These are phyloP conservation scores for Daldinia sp. DNA, from an alignment of 2,329 filamentous ascomycete species.

Conservation along the genomic window DNA sequence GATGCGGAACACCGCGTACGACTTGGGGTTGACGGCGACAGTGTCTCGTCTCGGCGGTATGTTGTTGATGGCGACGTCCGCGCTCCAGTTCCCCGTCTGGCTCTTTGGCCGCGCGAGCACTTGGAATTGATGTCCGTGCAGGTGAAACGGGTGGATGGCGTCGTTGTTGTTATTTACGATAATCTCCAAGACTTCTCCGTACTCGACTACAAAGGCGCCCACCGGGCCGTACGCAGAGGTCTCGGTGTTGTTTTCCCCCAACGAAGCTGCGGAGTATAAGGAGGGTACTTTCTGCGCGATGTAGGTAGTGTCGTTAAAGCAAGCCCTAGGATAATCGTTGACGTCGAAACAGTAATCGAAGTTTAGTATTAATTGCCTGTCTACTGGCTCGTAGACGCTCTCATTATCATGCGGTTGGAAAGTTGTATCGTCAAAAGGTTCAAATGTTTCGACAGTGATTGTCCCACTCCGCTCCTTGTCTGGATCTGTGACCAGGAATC, in stretches of 20 bases:
- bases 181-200: slow-evolving; percentile 55
- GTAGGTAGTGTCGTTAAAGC: slow-evolving; percentile 72
- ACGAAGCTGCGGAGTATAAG: slow-evolving; percentile 73
- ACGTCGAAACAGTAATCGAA: slow-evolving; percentile 67
- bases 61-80: slow-evolving; percentile 31
- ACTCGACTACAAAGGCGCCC: slow-evolving; percentile 52
- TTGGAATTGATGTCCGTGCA: slow-evolving; percentile 65
- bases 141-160: slow-evolving; percentile 60
- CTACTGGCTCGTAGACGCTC: slow-evolving; percentile 59
- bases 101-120: slow-evolving; percentile 54
- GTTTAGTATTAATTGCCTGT: slow-evolving; percentile 63
- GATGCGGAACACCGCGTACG: slow-evolving; percentile 61
- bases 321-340: slow-evolving; percentile 69
- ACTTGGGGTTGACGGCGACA: slow-evolving; percentile 50
- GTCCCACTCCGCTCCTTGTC: slow-evolving; percentile 40
- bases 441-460: slow-evolving; percentile 48
- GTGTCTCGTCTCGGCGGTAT: slow-evolving; percentile 34
- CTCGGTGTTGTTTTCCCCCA: slow-evolving; percentile 56
- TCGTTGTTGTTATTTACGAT: slow-evolving; percentile 59
- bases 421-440: slow-evolving; percentile 69
- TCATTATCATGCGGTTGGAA: slow-evolving; percentile 65
- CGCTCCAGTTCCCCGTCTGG: slow-evolving; percentile 50
- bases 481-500: slow-evolving; percentile 52
- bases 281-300: slow-evolving; percentile 73
- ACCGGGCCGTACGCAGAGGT: slow-evolving; percentile 54